A percentile compares a stretch with the other conserved stretches of the same genome.
Evolutionary conservation across 2,329 filamentous ascomycete genomes (phyloP).

Genomic region (Colletotrichum noveboracense): DNA sequence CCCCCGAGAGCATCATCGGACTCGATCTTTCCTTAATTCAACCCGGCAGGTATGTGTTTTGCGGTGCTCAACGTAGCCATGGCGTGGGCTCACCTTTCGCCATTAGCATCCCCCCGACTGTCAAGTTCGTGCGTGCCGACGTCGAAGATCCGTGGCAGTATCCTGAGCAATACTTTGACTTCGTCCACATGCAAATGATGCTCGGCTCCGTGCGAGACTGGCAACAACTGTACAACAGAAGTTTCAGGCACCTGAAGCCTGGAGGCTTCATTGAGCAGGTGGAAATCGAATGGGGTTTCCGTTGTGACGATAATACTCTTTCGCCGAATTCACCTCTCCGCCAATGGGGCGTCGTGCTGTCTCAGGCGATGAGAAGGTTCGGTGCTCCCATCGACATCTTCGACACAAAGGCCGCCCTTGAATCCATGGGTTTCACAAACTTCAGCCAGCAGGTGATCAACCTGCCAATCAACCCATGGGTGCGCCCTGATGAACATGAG

Average conservation of each 20-base stretch:
- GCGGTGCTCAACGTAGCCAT: not conserved
- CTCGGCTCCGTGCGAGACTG: slow-evolving; percentile 80
- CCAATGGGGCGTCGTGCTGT: slow-evolving; percentile 73
- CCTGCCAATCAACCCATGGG: slow-evolving; percentile 79
- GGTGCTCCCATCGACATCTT: slow-evolving; percentile 69
- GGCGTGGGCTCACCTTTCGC: not conserved
- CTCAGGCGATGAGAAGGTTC: slow-evolving; percentile 69
- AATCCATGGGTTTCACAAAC: slow-evolving; percentile 78
- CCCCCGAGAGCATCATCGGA: slow-evolving; percentile 35
- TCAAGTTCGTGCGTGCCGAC: slow-evolving; percentile 74
- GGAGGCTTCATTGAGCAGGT: slow-evolving; percentile 85
- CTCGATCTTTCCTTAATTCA: slow-evolving; percentile 46
- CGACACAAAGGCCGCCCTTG: slow-evolving; percentile 57
- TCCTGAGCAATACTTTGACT: slow-evolving; percentile 67
- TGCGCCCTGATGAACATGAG: slow-evolving; percentile 46
- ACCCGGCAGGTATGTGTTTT: slow-evolving; percentile 46
- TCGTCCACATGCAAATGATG: slow-evolving; percentile 84
- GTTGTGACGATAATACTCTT: slow-evolving; percentile 70
- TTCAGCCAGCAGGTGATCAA: slow-evolving; percentile 73
- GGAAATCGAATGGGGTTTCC: slow-evolving; percentile 84
- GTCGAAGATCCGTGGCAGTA: slow-evolving; percentile 75
- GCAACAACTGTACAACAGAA: slow-evolving; percentile 74
- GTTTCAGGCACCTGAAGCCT: slow-evolving; percentile 68
- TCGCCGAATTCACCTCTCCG: slow-evolving; percentile 61
- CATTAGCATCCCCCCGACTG: slow-evolving; percentile 71